These are phyloP conservation scores for Xerocomus potaroensis DNA, from an alignment of 768 basidiomycete species.

Conservation along the genomic window DNA sequence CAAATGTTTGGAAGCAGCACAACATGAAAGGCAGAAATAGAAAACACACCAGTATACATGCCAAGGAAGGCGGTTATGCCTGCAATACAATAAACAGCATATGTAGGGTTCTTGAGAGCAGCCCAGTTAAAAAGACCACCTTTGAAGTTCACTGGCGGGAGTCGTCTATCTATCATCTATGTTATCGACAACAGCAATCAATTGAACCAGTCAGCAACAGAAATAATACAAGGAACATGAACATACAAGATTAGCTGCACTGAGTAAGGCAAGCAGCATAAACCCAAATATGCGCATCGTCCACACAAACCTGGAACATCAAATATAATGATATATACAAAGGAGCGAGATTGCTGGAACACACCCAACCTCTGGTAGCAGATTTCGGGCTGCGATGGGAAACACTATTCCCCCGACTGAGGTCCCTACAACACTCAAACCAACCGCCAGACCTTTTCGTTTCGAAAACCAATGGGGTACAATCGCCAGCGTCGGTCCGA, in stretches of 20 bases:
- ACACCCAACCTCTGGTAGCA: slow-evolving; percentile 54
- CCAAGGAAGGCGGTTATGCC: slow-evolving; percentile 60
- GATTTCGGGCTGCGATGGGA: slow-evolving; percentile 55
- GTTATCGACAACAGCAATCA: neutral
- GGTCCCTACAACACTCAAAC: slow-evolving; percentile 59
- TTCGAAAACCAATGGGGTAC: slow-evolving; percentile 73
- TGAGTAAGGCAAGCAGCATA: slow-evolving; percentile 49
- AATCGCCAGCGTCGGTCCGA: slow-evolving; percentile 55
- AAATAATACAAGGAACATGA: neutral
- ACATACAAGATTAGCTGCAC: slow-evolving; percentile 50
- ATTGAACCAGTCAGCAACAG: neutral
- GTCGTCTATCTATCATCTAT: slow-evolving; percentile 41
- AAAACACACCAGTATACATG: slow-evolving; percentile 54
- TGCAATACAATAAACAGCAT: slow-evolving; percentile 53
- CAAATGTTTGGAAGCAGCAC: neutral
- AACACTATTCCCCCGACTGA: slow-evolving; percentile 66
- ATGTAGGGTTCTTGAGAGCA: slow-evolving; percentile 46
- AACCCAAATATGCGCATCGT: slow-evolving; percentile 70
- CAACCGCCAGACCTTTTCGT: slow-evolving; percentile 52
- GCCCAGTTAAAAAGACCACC: slow-evolving; percentile 57
- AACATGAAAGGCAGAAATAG: neutral
- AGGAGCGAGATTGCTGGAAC: no score
- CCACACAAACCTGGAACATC: slow-evolving; percentile 60
- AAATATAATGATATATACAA: neutral
- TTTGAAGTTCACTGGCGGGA: slow-evolving; percentile 48